Evolutionary conservation across 306 rosid genomes (phyloP).

Genomic region (Sechiopsis laciniata): DNA sequence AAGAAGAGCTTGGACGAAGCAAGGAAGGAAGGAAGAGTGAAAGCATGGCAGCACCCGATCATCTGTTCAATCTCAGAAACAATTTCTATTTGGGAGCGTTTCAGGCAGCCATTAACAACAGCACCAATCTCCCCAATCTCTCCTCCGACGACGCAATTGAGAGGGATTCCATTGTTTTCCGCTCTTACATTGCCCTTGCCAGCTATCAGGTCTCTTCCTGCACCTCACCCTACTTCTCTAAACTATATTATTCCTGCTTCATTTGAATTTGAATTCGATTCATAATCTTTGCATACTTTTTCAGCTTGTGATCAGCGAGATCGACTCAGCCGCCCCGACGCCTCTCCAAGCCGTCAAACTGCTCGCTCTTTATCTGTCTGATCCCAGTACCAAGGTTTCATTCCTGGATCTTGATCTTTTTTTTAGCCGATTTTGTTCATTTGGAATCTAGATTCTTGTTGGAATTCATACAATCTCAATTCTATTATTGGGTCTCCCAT

Average conservation of each 20-base stretch:
- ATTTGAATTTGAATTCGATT: not conserved
- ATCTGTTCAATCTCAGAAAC: slow-evolving; percentile 71
- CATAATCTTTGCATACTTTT: not conserved
- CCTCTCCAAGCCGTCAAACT: slow-evolving; percentile 91
- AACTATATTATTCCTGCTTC: not conserved
- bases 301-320: slow-evolving; percentile 72
- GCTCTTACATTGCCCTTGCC: slow-evolving; percentile 88
- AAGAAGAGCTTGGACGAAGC: slow-evolving; percentile 9
- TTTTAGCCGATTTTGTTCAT: not conserved
- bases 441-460: not conserved
- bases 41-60: slow-evolving; percentile 57
- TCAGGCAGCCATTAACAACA: slow-evolving; percentile 84
- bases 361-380: slow-evolving; percentile 76
- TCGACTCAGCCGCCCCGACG: slow-evolving; percentile 73
- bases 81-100: slow-evolving; percentile 87
- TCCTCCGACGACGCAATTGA: slow-evolving; percentile 69
- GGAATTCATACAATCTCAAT: not conserved
- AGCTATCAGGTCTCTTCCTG: slow-evolving; percentile 39
- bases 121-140: slow-evolving; percentile 55
- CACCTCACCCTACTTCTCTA: not conserved
- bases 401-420: not conserved
- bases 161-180: slow-evolving; percentile 69
- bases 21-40: not conserved
- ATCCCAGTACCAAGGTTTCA: slow-evolving; percentile 58
- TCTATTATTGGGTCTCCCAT: not conserved